Conservation (phyloP, 2,329 filamentous ascomycete species). For the Huntiella abstrusa region DNA sequence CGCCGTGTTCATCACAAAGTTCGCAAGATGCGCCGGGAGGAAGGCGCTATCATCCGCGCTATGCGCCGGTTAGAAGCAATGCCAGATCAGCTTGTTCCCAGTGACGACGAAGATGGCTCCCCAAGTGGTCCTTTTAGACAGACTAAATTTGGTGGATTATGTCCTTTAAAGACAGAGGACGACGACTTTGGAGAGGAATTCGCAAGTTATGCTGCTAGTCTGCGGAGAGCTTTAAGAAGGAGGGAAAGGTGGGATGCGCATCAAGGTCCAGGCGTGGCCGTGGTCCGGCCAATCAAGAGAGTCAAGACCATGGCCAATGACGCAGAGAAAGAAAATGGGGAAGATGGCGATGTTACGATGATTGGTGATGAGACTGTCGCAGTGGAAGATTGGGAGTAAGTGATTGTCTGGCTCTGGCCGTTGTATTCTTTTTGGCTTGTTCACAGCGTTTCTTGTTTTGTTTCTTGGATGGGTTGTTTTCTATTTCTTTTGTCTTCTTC, state of each 20-base stretch:
- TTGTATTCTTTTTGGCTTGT: neutral
- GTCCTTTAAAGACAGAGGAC: slow-evolving; percentile 38
- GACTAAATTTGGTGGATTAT: slow-evolving; percentile 43
- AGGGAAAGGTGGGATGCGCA: slow-evolving; percentile 51
- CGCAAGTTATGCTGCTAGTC: slow-evolving; percentile 43
- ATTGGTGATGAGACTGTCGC: slow-evolving; percentile 30
- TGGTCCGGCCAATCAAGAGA: slow-evolving; percentile 29
- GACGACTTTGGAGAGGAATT: slow-evolving; percentile 66
- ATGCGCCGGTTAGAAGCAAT: slow-evolving; percentile 42
- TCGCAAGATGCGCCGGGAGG: slow-evolving; percentile 39
- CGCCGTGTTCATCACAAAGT: slow-evolving; percentile 45
- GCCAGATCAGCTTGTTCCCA: slow-evolving; percentile 39
- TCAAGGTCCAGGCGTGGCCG: slow-evolving; percentile 25
- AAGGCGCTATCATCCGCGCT: slow-evolving; percentile 49
- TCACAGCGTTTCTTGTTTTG: neutral
- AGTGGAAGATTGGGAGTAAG: slow-evolving; percentile 19
- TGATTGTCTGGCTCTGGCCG: neutral
- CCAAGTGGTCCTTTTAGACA: slow-evolving; percentile 27
- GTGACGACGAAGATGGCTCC: slow-evolving; percentile 33
- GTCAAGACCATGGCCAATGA: slow-evolving; percentile 14
- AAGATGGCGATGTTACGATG: slow-evolving; percentile 22
- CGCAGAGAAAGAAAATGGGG: slow-evolving; percentile 17
- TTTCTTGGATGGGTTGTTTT: neutral
- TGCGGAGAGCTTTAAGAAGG: slow-evolving; percentile 44
- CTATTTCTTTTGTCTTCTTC: slow-evolving; percentile 4